Percentiles rank a stretch among this genome's conserved stretches.
Evolutionary conservation across 2,329 filamentous ascomycete genomes (phyloP).

Genomic region (Colletotrichum shisoi): DNA sequence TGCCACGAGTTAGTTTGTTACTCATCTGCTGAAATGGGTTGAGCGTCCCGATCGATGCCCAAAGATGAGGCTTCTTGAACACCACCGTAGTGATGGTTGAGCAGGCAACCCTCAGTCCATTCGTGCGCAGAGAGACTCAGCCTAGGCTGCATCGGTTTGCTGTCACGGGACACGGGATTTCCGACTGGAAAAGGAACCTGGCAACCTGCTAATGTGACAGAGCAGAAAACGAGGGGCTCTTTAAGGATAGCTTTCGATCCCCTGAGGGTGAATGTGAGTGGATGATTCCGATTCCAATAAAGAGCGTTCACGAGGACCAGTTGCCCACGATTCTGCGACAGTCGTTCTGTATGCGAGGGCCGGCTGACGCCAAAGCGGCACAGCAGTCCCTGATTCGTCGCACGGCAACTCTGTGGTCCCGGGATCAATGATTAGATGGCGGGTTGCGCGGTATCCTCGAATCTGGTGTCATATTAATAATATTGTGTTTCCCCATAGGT

Average conservation of each 20-base stretch:
- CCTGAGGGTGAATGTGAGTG: slow-evolving; percentile 10
- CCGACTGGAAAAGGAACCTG: slow-evolving; percentile 7
- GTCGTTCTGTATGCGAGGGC: slow-evolving; percentile 21
- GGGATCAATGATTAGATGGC: slow-evolving; percentile 18
- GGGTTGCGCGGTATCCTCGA: slow-evolving; percentile 31
- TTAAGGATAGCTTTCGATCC: not conserved
- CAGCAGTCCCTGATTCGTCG: slow-evolving; percentile 30
- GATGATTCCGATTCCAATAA: slow-evolving; percentile 7
- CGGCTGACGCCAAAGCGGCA: slow-evolving; percentile 26
- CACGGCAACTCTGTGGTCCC: slow-evolving; percentile 21
- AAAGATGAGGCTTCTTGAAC: slow-evolving; percentile 14
- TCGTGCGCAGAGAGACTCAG: slow-evolving; percentile 12
- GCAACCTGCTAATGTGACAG: not conserved
- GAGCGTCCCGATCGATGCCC: slow-evolving; percentile 31
- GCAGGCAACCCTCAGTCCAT: slow-evolving; percentile 25
- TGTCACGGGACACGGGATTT: slow-evolving; percentile 35
- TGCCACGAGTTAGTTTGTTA: slow-evolving; percentile 36
- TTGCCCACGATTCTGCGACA: slow-evolving; percentile 30
- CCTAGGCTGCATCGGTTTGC: slow-evolving; percentile 27
- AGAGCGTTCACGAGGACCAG: slow-evolving; percentile 16
- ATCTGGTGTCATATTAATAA: slow-evolving; percentile 7
- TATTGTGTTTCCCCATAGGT: slow-evolving; percentile 22
- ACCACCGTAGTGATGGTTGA: slow-evolving; percentile 20
- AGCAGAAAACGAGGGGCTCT: not conserved
- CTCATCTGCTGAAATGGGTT: slow-evolving; percentile 24